Conservation (phyloP, 106 monocot species). For the Alisma plantagoaquatica region DNA sequence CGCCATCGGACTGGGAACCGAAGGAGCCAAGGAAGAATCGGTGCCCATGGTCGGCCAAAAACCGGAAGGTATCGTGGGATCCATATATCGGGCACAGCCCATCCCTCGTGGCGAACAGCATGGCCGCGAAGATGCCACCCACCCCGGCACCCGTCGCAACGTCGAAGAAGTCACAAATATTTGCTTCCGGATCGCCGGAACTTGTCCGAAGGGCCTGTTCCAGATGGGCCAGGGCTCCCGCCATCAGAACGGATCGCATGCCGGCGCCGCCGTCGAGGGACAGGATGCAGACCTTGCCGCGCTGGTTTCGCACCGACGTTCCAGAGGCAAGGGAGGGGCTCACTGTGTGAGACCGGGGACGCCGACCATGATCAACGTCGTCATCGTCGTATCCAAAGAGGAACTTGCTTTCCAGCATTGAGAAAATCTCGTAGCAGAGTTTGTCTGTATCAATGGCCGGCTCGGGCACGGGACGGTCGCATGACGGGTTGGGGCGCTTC, state of each 20-base stretch:
- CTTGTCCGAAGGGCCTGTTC: constrained; percentile 30
- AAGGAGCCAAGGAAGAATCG: constrained; percentile 17
- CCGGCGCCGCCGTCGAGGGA: constrained; percentile 60
- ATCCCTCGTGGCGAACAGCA: constrained; percentile 43
- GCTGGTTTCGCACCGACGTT: constrained; percentile 21
- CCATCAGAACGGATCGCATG: constrained; percentile 46
- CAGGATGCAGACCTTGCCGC: constrained; percentile 63
- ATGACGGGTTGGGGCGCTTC: no score
- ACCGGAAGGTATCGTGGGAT: constrained; percentile 49
- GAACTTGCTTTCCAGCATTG: constrained; percentile 89
- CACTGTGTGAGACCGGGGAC: no score
- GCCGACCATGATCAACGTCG: background rate
- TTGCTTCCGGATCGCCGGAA: constrained; percentile 42
- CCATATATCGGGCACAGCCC: constrained; percentile 17
- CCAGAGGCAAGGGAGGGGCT: no score
- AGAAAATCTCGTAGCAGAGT: constrained; percentile 96
- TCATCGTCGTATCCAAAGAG: constrained; percentile 42
- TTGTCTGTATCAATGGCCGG: constrained; percentile 61
- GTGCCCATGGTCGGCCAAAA: constrained; percentile 34
- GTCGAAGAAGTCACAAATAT: constrained; percentile 58
- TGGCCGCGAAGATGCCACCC: constrained; percentile 54
- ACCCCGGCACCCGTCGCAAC: constrained; percentile 60
- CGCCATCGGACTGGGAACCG: no score
- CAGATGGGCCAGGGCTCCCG: constrained; percentile 38
- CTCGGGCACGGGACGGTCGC: constrained; percentile 5